These are phyloP conservation scores for Phlyctochytrium arcticum DNA, from an alignment of 192 early-diverging fungal genomes.

Conservation along the genomic window DNA sequence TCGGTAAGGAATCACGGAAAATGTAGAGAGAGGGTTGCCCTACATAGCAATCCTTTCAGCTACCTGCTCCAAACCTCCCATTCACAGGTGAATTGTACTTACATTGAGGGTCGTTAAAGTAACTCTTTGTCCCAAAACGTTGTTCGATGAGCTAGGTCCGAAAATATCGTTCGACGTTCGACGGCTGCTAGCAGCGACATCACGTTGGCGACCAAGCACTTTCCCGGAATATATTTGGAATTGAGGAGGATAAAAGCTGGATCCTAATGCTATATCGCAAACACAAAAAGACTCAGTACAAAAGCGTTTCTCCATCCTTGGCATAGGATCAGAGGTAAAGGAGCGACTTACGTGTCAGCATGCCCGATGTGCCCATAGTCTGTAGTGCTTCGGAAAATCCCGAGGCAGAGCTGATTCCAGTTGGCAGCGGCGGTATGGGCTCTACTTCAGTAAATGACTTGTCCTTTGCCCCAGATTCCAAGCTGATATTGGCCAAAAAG, in stretches of 20 bases:
- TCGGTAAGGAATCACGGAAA: slow-evolving; percentile 30
- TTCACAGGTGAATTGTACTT: not conserved
- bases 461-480: not conserved
- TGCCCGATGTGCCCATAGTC: not conserved
- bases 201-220: slow-evolving; percentile 5
- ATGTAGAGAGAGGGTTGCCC: slow-evolving; percentile 30
- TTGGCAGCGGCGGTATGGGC: not conserved
- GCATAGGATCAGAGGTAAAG: too few species aligned
- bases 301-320: too few species aligned
- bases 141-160: not conserved
- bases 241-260: not conserved
- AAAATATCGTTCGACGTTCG: not conserved
- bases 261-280: not conserved
- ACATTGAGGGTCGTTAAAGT: slow-evolving; percentile 16
- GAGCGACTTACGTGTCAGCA: not conserved
- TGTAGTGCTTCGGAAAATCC: slow-evolving; percentile 1
- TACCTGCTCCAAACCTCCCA: not conserved
- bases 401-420: not conserved
- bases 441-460: not conserved
- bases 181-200: not conserved
- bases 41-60: not conserved
- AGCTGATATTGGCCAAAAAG: slow-evolving; percentile 15
- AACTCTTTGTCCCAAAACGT: slow-evolving; percentile 6
- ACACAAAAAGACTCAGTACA: too few species aligned
- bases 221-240: slow-evolving; percentile 23